Percentiles rank a stretch among this genome's conserved stretches.
Evolutionary conservation across 805 yeast genomes (phyloP).

Genomic region (Ogataea philodendri): DNA sequence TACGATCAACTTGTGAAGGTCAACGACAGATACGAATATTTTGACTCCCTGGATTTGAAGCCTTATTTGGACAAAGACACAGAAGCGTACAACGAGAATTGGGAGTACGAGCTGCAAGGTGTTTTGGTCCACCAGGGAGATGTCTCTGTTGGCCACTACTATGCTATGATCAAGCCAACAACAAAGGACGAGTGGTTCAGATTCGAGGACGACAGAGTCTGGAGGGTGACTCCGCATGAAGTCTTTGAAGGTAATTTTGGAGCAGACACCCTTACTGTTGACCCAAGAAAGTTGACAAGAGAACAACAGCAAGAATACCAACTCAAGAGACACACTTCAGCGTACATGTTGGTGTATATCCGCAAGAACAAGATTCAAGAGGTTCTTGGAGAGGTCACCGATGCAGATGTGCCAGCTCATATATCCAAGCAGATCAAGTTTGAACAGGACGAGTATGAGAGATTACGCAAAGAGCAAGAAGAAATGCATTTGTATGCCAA

Average conservation of each 20-base stretch:
- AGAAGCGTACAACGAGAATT: constrained; percentile 48
- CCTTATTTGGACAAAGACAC: constrained; percentile 70
- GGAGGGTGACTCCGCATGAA: constrained; percentile 78
- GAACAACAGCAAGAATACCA: constrained; percentile 61
- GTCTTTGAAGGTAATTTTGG: constrained; percentile 95
- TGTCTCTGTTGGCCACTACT: constrained; percentile 93
- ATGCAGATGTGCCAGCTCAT: constrained; percentile 62
- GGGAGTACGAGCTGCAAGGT: constrained; percentile 85
- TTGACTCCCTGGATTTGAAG: constrained; percentile 73
- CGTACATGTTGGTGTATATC: constrained; percentile 94
- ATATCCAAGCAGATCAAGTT: constrained; percentile 61
- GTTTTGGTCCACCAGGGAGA: constrained; percentile 96
- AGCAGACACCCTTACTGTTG: constrained; percentile 55
- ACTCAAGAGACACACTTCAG: constrained; percentile 83
- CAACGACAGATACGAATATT: constrained; percentile 89
- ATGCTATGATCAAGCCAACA: constrained; percentile 86
- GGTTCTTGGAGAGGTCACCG: constrained; percentile 56
- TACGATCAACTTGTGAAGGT: constrained; percentile 86
- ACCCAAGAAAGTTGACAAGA: constrained; percentile 51
- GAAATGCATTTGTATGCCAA: constrained; percentile 67
- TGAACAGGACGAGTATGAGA: constrained; percentile 58
- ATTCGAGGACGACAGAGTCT: constrained; percentile 94
- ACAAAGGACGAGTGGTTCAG: constrained; percentile 73
- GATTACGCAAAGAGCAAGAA: constrained; percentile 56
- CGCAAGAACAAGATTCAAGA: constrained; percentile 57